Evolutionary conservation across 192 early-diverging fungal genomes (phyloP).

Genomic region (Phlyctochytrium planicorne): DNA sequence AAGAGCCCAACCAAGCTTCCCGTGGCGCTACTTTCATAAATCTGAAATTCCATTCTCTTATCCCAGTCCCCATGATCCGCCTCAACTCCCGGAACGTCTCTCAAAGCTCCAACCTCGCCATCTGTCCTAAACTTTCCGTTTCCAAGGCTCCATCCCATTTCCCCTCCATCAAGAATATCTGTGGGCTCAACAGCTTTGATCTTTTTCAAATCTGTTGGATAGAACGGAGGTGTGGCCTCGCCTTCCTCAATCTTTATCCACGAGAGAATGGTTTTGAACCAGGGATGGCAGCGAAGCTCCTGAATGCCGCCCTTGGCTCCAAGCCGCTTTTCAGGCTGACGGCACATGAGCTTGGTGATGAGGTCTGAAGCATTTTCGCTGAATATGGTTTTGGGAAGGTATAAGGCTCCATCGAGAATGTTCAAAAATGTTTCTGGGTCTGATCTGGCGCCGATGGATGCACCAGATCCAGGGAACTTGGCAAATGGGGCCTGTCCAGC

Average conservation of each 20-base stretch:
- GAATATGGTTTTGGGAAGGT: not conserved
- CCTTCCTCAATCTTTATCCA: not conserved
- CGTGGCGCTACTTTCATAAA: too few relatives aligned
- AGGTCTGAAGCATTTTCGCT: not conserved
- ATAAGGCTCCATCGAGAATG: not conserved
- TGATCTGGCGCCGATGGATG: not conserved
- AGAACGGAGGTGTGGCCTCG: not conserved
- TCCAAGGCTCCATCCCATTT: not conserved
- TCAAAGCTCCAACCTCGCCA: not conserved
- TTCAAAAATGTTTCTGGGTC: not conserved
- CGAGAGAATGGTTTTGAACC: not conserved
- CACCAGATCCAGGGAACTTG: not conserved
- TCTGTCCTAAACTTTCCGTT: constrained; percentile 5
- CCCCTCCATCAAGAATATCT: not conserved
- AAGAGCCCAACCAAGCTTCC: too few relatives aligned
- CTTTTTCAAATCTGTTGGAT: not conserved
- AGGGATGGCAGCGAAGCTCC: constrained; percentile 2
- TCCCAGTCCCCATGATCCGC: not conserved
- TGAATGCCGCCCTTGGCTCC: not conserved
- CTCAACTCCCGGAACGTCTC: not conserved
- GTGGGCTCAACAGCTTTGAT: not conserved
- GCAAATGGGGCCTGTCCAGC: not conserved
- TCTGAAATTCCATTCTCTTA: not conserved
- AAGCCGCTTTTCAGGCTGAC: not conserved
- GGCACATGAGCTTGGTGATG: constrained; percentile 3